Evolutionary conservation across 1,284 basidiomycete species (phyloP).

Genomic region (Ustilago bromivora): DNA sequence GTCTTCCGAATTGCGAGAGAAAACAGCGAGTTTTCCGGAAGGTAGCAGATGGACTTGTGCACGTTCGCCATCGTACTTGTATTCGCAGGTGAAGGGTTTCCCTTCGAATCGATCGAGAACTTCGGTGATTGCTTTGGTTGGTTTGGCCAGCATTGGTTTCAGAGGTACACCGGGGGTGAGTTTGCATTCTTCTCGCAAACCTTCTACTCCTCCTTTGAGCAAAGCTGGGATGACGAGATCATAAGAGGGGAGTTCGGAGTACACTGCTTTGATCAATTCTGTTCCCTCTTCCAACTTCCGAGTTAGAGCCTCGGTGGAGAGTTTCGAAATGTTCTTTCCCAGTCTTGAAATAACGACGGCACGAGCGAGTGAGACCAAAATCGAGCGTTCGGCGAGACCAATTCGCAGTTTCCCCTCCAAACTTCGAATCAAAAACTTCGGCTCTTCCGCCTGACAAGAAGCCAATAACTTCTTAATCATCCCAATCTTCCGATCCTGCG

Average conservation of each 20-base stretch:
- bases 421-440: slow-evolving; percentile 95
- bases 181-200: slow-evolving; percentile 82
- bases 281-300: slow-evolving; percentile 83
- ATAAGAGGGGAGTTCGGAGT: slow-evolving; percentile 94
- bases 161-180: slow-evolving; percentile 92
- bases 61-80: slow-evolving; percentile 99
- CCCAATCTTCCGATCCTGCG: slow-evolving; percentile 80
- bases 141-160: slow-evolving; percentile 99
- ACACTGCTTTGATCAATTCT: slow-evolving; percentile 87
- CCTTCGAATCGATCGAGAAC: slow-evolving; percentile 97
- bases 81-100: slow-evolving; percentile 97
- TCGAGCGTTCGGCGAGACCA: slow-evolving; percentile 93
- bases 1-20: slow-evolving; percentile 97
- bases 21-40: slow-evolving; percentile 77
- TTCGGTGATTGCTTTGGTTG: slow-evolving; percentile 98
- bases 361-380: slow-evolving; percentile 64
- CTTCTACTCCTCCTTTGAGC: slow-evolving; percentile 81
- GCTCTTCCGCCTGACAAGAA: slow-evolving; percentile 85
- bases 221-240: slow-evolving; percentile 94
- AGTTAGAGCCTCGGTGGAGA: slow-evolving; percentile 78
- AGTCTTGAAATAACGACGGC: slow-evolving; percentile 57
- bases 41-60: slow-evolving; percentile 75
- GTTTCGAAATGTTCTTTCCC: slow-evolving; percentile 74
- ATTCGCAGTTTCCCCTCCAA: slow-evolving; percentile 97
- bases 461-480: slow-evolving; percentile 95